Evolutionary conservation across 2,329 filamentous ascomycete species (phyloP).

Genomic region (Fusarium palustre): DNA sequence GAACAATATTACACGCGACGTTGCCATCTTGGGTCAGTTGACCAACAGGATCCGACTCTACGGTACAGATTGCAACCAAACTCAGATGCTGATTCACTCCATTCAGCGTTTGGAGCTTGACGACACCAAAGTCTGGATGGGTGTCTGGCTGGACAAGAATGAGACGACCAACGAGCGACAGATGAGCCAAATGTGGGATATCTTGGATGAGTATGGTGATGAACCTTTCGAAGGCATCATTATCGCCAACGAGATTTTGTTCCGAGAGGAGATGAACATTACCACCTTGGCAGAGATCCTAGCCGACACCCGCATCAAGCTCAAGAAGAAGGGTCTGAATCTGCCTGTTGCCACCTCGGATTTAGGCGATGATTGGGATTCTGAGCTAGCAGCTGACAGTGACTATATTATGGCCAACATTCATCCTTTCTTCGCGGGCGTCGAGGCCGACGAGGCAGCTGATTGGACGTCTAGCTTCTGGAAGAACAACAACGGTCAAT

Average conservation of each 20-base stretch:
- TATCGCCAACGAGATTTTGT: constrained; percentile 82
- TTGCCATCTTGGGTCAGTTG: constrained; percentile 89
- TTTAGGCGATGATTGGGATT: constrained; percentile 87
- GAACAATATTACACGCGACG: constrained; percentile 92
- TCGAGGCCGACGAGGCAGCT: constrained; percentile 74
- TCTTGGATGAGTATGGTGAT: constrained; percentile 76
- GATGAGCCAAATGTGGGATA: constrained; percentile 83
- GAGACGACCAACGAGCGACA: constrained; percentile 86
- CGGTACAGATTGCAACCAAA: constrained; percentile 97
- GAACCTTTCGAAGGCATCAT: constrained; percentile 85
- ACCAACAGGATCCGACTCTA: constrained; percentile 91
- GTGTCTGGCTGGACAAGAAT: constrained; percentile 92
- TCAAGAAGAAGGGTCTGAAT: constrained; percentile 73
- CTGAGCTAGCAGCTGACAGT: constrained; percentile 73
- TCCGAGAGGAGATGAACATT: constrained; percentile 79
- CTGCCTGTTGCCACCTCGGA: constrained; percentile 89
- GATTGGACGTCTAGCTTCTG: constrained; percentile 89
- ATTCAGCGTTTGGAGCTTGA: constrained; percentile 79
- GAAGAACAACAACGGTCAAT: constrained; percentile 72
- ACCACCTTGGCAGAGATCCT: constrained; percentile 73
- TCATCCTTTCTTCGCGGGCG: constrained; percentile 93
- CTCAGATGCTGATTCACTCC: constrained; percentile 89
- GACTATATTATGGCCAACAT: constrained; percentile 97
- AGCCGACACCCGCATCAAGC: constrained; percentile 74
- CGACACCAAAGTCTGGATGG: constrained; percentile 89